These are phyloP conservation scores for Metschnikowia lochheadii DNA, from an alignment of 805 yeast genomes.

Conservation along the genomic window DNA sequence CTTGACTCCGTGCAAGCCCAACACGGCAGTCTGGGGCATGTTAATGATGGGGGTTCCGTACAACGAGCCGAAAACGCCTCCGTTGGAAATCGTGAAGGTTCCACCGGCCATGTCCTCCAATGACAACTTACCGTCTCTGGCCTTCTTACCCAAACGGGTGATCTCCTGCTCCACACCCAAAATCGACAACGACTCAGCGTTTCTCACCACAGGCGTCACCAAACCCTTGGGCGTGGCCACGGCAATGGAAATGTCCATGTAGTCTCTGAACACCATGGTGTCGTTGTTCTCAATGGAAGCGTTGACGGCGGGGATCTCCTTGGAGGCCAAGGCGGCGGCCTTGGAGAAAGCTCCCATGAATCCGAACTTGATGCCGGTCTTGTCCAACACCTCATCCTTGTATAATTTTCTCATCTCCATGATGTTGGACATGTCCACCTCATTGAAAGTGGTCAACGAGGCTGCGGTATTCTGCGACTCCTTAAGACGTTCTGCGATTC, in stretches of 20 bases:
- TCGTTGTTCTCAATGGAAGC: constrained; percentile 91
- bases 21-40: constrained; percentile 96
- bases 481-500: constrained; percentile 98
- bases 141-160: constrained; percentile 75
- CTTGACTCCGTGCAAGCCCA: constrained; percentile 96
- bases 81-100: constrained; percentile 97
- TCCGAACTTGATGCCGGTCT: constrained; percentile 91
- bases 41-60: constrained; percentile 98
- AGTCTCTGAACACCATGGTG: constrained; percentile 93
- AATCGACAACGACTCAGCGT: constrained; percentile 86
- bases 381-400: constrained; percentile 94
- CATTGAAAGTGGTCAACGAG: constrained; percentile 95
- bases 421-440: constrained; percentile 90
- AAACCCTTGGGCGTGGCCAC: constrained; percentile 99
- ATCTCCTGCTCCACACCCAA: constrained; percentile 90
- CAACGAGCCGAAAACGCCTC: constrained; percentile 97
- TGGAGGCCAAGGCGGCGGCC: constrained; percentile 89
- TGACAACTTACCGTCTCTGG: constrained; percentile 94
- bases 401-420: constrained; percentile 93
- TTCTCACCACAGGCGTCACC: constrained; percentile 96
- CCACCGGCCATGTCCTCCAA: constrained; percentile 99
- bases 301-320: constrained; percentile 91
- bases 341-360: constrained; percentile 98
- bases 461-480: constrained; percentile 99
- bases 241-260: constrained; percentile 91